Percentiles rank a stretch among this genome's conserved stretches.
Conservation (phyloP, 768 basidiomycete genomes). For the Mycena haematopus region DNA sequence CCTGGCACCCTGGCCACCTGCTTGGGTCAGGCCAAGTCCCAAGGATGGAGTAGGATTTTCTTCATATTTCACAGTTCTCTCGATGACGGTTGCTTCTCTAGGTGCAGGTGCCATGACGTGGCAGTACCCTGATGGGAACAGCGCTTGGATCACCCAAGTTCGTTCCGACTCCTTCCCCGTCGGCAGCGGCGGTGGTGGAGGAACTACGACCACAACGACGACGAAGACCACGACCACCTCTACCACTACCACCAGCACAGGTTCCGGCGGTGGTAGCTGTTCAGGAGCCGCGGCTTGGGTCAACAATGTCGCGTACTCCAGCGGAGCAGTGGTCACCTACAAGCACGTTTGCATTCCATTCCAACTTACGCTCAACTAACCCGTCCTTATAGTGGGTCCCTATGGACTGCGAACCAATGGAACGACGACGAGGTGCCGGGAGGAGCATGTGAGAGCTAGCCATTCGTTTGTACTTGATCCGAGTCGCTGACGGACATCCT, state of each 20-base stretch:
- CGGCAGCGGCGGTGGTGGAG: not conserved
- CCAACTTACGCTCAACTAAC: no score
- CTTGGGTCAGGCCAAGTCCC: constrained; percentile 53
- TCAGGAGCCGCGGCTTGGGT: constrained; percentile 6
- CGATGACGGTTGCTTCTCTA: constrained; percentile 17
- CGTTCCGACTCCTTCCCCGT: constrained; percentile 32
- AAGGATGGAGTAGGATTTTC: constrained; percentile 68
- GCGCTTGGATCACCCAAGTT: constrained; percentile 48
- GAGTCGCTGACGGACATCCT: no score
- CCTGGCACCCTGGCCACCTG: constrained; percentile 64
- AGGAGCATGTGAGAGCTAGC: no score
- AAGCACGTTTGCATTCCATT: no score
- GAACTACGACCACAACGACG: constrained; percentile 14
- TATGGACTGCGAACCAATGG: no score
- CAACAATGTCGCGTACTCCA: no score
- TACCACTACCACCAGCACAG: constrained; percentile 2
- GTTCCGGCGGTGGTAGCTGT: constrained; percentile 21
- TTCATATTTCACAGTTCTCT: constrained; percentile 2
- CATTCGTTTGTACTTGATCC: no score
- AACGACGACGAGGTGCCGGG: no score
- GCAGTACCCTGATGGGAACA: constrained; percentile 48
- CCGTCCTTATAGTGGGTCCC: no score
- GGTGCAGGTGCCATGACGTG: constrained; percentile 39
- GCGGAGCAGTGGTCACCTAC: no score
- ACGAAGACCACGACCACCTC: not conserved